Evolutionary conservation across 805 yeast species (phyloP).

Genomic region (Barnettozyma populi): DNA sequence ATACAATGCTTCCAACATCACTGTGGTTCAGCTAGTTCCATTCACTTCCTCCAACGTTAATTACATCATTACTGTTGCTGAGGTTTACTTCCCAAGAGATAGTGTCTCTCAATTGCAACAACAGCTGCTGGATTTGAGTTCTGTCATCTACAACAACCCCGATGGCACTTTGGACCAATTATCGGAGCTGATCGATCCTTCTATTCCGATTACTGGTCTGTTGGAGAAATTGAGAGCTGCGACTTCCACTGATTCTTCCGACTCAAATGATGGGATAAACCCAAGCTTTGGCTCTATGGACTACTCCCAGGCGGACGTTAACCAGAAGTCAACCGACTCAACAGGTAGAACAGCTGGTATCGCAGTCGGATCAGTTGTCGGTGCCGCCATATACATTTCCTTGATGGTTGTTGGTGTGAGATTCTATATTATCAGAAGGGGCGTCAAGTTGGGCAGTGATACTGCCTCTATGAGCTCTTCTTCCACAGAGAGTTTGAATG

Average conservation of each 20-base stretch:
- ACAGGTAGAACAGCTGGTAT: conserved; percentile 62
- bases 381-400: conserved; percentile 61
- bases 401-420: conserved; percentile 52
- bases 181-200: conserved; percentile 66
- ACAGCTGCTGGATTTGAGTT: conserved; percentile 43
- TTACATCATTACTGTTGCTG: conserved; percentile 84
- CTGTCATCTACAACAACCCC: conserved; percentile 56
- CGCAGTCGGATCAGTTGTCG: conserved; percentile 77
- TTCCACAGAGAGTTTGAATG: conserved; percentile 14
- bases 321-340: neutral
- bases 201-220: conserved; percentile 53
- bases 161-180: conserved; percentile 50
- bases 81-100: conserved; percentile 68
- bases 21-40: conserved; percentile 71
- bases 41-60: conserved; percentile 48
- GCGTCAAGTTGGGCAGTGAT: conserved; percentile 15
- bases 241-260: conserved; percentile 14
- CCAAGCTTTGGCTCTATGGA: conserved; percentile 28
- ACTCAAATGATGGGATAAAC: conserved; percentile 9
- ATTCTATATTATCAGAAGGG: conserved; percentile 33
- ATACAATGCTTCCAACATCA: conserved; percentile 35
- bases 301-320: conserved; percentile 18
- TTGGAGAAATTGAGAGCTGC: conserved; percentile 8
- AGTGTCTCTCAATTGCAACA: conserved; percentile 45
- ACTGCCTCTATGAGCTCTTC: conserved; percentile 14